phyloP scores from a whole-genome alignment of 2,329 filamentous ascomycete genomes.

The Botrytis fabae region DNA sequence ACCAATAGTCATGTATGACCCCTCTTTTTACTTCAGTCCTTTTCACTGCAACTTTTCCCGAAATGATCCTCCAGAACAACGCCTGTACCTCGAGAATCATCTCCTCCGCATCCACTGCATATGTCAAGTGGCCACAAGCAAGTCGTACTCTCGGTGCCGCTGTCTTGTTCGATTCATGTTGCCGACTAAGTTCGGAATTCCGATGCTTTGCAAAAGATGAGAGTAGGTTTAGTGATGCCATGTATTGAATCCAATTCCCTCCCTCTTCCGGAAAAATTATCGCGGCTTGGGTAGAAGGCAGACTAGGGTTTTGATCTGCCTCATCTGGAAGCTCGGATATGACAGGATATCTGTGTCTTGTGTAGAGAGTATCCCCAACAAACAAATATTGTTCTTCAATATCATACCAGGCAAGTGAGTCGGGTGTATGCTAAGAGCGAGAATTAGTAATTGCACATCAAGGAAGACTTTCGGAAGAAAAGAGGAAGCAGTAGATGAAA shows the following conservation, averaged over 20 bases:
- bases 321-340: constrained; percentile 38
- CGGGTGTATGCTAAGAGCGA: not conserved
- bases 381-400: constrained; percentile 46
- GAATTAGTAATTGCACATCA: not conserved
- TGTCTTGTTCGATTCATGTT: constrained; percentile 33
- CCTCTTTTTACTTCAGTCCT: constrained; percentile 38
- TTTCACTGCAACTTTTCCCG: constrained; percentile 41
- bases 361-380: constrained; percentile 50
- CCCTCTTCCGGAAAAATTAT: constrained; percentile 45
- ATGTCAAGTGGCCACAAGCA: constrained; percentile 44
- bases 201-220: constrained; percentile 41
- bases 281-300: constrained; percentile 33
- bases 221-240: constrained; percentile 42
- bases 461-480: not conserved
- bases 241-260: constrained; percentile 44
- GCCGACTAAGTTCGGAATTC: constrained; percentile 36
- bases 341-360: constrained; percentile 35
- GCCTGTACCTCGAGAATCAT: constrained; percentile 42
- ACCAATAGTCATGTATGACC: constrained; percentile 43
- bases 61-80: constrained; percentile 41
- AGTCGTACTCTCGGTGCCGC: constrained; percentile 33
- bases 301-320: constrained; percentile 25
- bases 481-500: not conserved
- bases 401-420: constrained; percentile 21
- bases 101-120: constrained; percentile 42